Percentiles rank a stretch among this genome's conserved stretches.
Conservation (phyloP, 2,329 filamentous ascomycete species). For the Ramularia endophylla region DNA sequence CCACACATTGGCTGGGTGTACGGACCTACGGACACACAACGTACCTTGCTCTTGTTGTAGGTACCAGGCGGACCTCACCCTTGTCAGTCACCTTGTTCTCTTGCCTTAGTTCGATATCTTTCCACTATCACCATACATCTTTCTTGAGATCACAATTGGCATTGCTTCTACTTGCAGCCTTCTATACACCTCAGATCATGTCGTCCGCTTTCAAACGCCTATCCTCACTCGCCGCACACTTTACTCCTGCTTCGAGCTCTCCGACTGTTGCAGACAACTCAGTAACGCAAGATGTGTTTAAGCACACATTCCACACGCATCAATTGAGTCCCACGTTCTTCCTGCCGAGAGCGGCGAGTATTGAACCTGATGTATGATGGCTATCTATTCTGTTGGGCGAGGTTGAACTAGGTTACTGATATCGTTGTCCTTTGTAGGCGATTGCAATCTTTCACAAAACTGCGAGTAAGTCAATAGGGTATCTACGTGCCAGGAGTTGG, state of each 20-base stretch:
- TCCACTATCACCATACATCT: no score
- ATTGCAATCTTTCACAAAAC: conserved; percentile 19
- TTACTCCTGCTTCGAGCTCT: conserved; percentile 32
- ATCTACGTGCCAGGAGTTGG: no score
- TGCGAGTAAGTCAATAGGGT: conserved; percentile 5
- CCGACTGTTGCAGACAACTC: conserved; percentile 20
- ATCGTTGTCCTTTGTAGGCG: conserved; percentile 3
- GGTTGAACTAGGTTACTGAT: neutral
- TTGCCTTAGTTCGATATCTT: no score
- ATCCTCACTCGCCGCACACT: conserved; percentile 45
- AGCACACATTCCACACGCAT: conserved; percentile 58
- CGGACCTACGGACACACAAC: no score
- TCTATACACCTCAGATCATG: conserved; percentile 41
- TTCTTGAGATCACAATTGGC: no score
- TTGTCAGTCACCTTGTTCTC: no score
- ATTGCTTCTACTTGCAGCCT: neutral
- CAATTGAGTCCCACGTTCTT: conserved; percentile 87
- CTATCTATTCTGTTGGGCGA: no score
- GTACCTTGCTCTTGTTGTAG: no score
- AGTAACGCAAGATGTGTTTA: conserved; percentile 20
- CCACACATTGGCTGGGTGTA: no score
- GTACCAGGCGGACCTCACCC: no score
- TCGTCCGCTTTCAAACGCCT: conserved; percentile 58
- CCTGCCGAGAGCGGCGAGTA: conserved; percentile 74
- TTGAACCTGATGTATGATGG: conserved; percentile 71